Evolutionary conservation across 345 rosid genomes (phyloP).

Genomic region (Lepidium sativum): DNA sequence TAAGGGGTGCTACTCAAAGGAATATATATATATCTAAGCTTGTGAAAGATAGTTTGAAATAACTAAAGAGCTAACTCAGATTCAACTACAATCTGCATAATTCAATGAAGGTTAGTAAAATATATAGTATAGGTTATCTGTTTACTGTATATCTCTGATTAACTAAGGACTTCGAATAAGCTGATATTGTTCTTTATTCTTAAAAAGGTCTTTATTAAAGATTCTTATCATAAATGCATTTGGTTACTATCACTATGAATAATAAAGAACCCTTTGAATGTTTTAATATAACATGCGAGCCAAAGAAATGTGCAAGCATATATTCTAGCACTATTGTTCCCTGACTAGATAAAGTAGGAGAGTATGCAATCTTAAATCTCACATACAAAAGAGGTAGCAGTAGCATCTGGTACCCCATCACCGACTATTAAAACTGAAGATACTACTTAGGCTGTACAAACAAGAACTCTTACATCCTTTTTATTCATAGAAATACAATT

Average conservation of each 20-base stretch:
- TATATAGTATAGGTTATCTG: background rate
- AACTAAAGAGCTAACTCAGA: background rate
- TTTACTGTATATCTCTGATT: background rate
- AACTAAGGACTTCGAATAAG: background rate
- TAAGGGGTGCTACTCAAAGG: background rate
- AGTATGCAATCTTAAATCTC: background rate
- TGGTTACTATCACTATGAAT: slow-evolving; percentile 10
- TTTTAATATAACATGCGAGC: background rate
- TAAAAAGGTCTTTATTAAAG: slow-evolving; percentile 2
- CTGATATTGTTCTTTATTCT: slow-evolving; percentile 20
- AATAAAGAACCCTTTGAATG: background rate
- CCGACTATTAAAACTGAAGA: background rate
- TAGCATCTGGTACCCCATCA: slow-evolving; percentile 23
- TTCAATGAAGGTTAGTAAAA: background rate
- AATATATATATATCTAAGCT: background rate
- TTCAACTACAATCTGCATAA: background rate
- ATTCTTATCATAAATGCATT: slow-evolving; percentile 17
- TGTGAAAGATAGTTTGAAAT: background rate
- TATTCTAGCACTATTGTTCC: slow-evolving; percentile 28
- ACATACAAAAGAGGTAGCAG: background rate
- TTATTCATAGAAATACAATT: slow-evolving; percentile 2
- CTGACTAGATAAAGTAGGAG: slow-evolving; percentile 33
- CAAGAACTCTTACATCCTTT: slow-evolving; percentile 10
- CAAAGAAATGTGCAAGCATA: slow-evolving; percentile 14
- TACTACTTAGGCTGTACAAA: background rate